phyloP scores from a whole-genome alignment of 495 filamentous ascomycete species.

The Paragyromitra xinjiangensis region DNA sequence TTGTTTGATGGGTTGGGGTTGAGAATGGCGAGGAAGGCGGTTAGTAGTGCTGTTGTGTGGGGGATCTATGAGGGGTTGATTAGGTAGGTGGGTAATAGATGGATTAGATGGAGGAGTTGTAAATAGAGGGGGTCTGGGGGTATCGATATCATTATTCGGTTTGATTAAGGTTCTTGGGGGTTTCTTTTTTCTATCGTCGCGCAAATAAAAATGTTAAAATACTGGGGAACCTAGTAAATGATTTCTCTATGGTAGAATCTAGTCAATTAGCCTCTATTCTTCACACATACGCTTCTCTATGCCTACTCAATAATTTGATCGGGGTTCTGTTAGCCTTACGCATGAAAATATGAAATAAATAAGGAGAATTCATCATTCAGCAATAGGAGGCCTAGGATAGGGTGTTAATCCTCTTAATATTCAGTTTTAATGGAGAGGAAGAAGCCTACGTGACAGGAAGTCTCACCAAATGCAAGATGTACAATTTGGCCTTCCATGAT shows the following conservation, averaged over 20 bases:
- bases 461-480: too few species aligned
- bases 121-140: neutral
- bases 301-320: too few species aligned
- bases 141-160: neutral
- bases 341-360: neutral
- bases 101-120: neutral
- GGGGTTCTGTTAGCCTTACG: too few species aligned
- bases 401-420: too few species aligned
- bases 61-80: constrained; percentile 96
- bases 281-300: neutral
- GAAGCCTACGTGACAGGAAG: too few species aligned
- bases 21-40: constrained; percentile 87
- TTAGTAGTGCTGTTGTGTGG: constrained; percentile 93
- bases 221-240: neutral
- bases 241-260: neutral
- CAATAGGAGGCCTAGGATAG: too few species aligned
- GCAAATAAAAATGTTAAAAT: neutral
- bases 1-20: constrained; percentile 88
- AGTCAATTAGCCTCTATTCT: neutral
- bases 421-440: too few species aligned
- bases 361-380: too few species aligned
- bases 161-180: neutral
- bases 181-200: neutral
- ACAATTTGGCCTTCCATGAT: too few species aligned
- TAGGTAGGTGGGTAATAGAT: constrained; percentile 59